A percentile compares a stretch with the other conserved stretches of the same genome.
Evolutionary conservation across 306 rosid genomes (phyloP).

Genomic region (Mucuna pruriens): DNA sequence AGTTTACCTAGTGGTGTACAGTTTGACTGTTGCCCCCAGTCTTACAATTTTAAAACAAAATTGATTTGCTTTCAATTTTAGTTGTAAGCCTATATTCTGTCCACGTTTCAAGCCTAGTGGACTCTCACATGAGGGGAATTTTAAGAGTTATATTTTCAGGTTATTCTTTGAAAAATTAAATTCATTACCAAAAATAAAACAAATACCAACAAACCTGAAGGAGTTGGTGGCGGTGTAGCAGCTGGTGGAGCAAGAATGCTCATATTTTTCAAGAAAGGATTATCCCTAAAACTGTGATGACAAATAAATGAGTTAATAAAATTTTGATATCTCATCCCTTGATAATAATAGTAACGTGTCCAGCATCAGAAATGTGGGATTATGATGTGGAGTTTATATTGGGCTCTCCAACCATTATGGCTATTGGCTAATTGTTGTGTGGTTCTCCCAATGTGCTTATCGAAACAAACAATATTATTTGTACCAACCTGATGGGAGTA

Average conservation of each 20-base stretch:
- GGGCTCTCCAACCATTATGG: background rate
- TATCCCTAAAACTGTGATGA: conserved; percentile 66
- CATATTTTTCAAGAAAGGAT: background rate
- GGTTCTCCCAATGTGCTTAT: background rate
- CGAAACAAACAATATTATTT: conserved; percentile 1
- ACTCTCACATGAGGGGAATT: background rate
- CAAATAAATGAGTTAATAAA: conserved; percentile 35
- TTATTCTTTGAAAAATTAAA: conserved; percentile 15
- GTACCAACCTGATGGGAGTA: conserved; percentile 84
- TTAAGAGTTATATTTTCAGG: background rate
- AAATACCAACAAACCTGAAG: conserved; percentile 53
- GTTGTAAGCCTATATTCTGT: background rate
- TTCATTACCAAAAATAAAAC: background rate
- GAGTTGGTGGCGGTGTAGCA: conserved; percentile 23
- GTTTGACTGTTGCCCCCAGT: background rate
- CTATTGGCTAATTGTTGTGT: background rate
- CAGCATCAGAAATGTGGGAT: background rate
- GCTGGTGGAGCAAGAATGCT: conserved; percentile 42
- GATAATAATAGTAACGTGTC: conserved; percentile 6
- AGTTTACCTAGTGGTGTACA: background rate
- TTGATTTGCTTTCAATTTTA: conserved; percentile 1
- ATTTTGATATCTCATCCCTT: background rate
- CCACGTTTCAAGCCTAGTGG: background rate
- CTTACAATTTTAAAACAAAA: conserved; percentile 5
- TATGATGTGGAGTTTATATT: background rate